Conservation (phyloP, 208 protist species). For the Acanthamoeba triangularis region DNA sequence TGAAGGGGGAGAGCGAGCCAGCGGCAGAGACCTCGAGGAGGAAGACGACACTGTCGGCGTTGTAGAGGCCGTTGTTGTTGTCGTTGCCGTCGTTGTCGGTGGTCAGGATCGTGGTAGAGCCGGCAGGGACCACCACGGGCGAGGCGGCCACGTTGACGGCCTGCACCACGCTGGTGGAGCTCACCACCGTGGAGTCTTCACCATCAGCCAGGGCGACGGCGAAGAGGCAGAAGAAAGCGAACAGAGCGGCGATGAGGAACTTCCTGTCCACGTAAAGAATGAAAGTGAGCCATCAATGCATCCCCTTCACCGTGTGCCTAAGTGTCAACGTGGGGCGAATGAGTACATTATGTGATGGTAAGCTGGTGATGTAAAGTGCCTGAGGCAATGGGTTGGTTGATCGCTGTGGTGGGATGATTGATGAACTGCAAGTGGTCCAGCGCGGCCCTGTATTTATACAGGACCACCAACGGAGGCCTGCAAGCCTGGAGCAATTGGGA, state of each 20-base stretch:
- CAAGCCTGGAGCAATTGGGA: background rate
- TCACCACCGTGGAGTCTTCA: background rate
- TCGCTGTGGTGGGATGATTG: background rate
- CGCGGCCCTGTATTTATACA: background rate
- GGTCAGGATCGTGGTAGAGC: background rate
- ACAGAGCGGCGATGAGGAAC: background rate
- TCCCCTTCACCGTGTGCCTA: background rate
- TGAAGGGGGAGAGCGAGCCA: background rate
- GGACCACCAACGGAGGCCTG: background rate
- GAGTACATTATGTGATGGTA: background rate
- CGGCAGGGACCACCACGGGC: background rate
- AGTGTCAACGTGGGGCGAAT: background rate
- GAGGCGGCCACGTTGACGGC: background rate
- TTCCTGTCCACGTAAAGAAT: background rate
- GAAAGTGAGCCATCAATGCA: background rate
- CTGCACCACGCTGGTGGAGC: background rate
- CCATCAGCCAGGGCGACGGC: background rate
- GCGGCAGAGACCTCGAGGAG: conserved; percentile 1
- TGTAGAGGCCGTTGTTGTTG: conserved; percentile 28
- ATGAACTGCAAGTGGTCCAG: background rate
- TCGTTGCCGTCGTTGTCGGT: background rate
- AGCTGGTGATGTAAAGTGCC: background rate
- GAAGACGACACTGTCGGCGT: conserved; percentile 35
- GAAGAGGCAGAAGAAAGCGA: background rate
- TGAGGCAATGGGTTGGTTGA: background rate